These are phyloP conservation scores for Fusarium newnesense DNA, from an alignment of 2,329 filamentous ascomycete genomes.

Conservation along the genomic window DNA sequence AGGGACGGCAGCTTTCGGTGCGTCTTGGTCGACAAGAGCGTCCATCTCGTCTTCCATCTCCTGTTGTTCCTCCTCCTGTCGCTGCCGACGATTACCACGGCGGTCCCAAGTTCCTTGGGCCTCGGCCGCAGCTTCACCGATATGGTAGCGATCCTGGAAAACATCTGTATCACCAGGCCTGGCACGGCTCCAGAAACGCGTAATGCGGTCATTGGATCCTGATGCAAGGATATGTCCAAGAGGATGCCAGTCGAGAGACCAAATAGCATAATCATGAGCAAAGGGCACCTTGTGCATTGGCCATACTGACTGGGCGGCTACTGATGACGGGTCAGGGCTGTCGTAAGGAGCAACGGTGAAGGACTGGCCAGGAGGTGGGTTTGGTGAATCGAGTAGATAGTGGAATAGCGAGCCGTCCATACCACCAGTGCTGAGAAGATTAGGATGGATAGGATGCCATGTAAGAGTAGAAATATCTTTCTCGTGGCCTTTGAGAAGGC, in stretches of 20 bases:
- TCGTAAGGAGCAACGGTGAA: conserved; percentile 86
- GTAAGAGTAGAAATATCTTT: conserved; percentile 93
- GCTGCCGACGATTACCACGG: conserved; percentile 78
- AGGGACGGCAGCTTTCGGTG: conserved; percentile 59
- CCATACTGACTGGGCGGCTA: conserved; percentile 89
- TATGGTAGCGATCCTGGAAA: conserved; percentile 92
- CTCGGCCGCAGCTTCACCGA: conserved; percentile 92
- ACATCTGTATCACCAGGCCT: conserved; percentile 88
- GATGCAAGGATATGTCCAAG: conserved; percentile 94
- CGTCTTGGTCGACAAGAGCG: conserved; percentile 89
- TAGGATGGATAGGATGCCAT: conserved; percentile 94
- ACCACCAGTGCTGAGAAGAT: conserved; percentile 88
- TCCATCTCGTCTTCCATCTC: conserved; percentile 94
- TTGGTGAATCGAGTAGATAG: conserved; percentile 95
- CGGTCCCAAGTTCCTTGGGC: conserved; percentile 95
- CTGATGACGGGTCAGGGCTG: conserved; percentile 79
- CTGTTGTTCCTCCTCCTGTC: conserved; percentile 92
- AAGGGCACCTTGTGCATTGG: conserved; percentile 88
- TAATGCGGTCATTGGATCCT: conserved; percentile 95
- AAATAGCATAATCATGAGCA: conserved; percentile 94
- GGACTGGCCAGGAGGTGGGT: conserved; percentile 78
- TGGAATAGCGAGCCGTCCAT: conserved; percentile 91
- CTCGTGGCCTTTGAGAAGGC: conserved; percentile 91
- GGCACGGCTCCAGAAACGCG: conserved; percentile 93
- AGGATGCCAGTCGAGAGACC: conserved; percentile 98